phyloP scores from a whole-genome alignment of 2,329 filamentous ascomycete species.

The Fusarium azukiicola region DNA sequence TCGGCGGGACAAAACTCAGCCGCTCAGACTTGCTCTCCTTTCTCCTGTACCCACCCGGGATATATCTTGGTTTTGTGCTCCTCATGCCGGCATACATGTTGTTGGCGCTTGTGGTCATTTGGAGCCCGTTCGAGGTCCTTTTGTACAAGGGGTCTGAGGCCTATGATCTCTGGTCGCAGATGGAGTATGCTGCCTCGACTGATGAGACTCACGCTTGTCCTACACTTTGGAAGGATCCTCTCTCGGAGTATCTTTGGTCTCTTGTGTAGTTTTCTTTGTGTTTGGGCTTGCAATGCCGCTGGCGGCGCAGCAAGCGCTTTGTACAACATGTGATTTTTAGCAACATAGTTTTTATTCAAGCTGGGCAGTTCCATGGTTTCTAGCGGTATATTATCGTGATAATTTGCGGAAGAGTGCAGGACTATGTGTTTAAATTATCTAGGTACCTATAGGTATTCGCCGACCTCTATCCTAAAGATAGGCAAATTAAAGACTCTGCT shows the following conservation, averaged over 20 bases:
- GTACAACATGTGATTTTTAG: no score
- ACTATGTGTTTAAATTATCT: no score
- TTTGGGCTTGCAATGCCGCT: not conserved
- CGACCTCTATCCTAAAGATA: no score
- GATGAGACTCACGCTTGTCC: not conserved
- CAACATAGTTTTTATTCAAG: no score
- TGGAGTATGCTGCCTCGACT: not conserved
- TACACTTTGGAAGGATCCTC: slow-evolving; percentile 12
- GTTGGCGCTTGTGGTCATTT: not conserved
- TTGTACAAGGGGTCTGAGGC: not conserved
- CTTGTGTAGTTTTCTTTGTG: not conserved
- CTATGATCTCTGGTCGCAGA: not conserved
- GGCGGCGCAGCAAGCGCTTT: not conserved
- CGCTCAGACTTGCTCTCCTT: not conserved
- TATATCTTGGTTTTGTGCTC: not conserved
- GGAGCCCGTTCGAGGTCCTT: not conserved
- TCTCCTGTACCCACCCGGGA: not conserved
- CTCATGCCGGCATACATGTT: not conserved
- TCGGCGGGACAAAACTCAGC: not conserved
- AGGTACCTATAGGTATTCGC: no score
- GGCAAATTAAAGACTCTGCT: no score
- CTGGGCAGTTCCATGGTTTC: no score
- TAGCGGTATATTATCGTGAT: no score
- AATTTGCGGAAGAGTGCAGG: no score
- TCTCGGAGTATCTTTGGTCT: slow-evolving; percentile 22